Conservation (phyloP, 192 early-diverging fungal species). For the Podila minutissima region DNA sequence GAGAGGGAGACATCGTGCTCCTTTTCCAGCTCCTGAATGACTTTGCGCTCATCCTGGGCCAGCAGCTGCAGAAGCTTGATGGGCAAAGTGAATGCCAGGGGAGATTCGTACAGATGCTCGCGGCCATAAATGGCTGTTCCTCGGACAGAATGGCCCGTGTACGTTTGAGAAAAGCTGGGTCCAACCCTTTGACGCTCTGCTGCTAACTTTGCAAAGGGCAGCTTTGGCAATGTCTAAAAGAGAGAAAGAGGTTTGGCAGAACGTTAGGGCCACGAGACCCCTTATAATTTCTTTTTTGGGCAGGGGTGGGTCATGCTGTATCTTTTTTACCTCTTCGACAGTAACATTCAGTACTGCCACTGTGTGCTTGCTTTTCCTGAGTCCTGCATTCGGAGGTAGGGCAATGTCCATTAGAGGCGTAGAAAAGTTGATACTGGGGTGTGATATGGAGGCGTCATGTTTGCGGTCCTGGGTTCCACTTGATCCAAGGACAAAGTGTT, state of each 20-base stretch:
- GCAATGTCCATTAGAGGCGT: conserved; percentile 21
- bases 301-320: background rate
- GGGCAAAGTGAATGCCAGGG: conserved; percentile 31
- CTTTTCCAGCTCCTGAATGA: conserved; percentile 35
- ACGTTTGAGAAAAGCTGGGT: conserved; percentile 42
- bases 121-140: conserved; percentile 34
- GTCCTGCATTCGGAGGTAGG: conserved; percentile 2
- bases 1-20: conserved; percentile 24
- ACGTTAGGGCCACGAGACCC: background rate
- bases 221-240: conserved; percentile 13
- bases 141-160: conserved; percentile 23
- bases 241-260: background rate
- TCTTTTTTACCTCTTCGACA: conserved; percentile 32
- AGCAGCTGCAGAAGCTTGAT: conserved; percentile 31
- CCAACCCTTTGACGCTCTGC: conserved; percentile 15
- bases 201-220: conserved; percentile 5
- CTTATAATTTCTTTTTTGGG: background rate
- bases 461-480: background rate
- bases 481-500: conserved; percentile 19
- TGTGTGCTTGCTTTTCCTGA: conserved; percentile 32
- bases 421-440: conserved; percentile 1
- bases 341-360: conserved; percentile 18
- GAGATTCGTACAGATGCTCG: conserved; percentile 42
- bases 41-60: conserved; percentile 28
- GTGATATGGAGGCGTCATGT: background rate